Percentiles rank a stretch among this genome's conserved stretches.
Evolutionary conservation across 31 red algal species (phyloP).

Genomic region (Asparagopsis taxiformis): DNA sequence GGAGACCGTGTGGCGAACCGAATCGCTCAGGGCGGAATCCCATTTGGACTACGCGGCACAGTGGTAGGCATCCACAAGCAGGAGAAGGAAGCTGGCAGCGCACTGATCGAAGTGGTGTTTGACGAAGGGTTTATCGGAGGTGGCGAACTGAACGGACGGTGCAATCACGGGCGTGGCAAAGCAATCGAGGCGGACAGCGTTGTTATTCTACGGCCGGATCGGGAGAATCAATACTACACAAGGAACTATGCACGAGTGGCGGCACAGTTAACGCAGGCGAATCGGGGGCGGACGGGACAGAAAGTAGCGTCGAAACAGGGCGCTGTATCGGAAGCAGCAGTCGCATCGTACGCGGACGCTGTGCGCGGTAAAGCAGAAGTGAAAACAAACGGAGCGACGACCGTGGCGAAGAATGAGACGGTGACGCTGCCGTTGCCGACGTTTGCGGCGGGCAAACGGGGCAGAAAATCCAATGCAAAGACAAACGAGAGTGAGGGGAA

Average conservation of each 20-base stretch:
- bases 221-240: slow-evolving; percentile 51
- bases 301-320: background rate
- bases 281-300: background rate
- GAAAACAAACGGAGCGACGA: no score
- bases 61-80: slow-evolving; percentile 81
- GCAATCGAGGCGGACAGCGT: slow-evolving; percentile 53
- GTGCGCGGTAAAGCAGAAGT: background rate
- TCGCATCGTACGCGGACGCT: slow-evolving; percentile 16
- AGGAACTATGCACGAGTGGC: slow-evolving; percentile 44
- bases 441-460: no score
- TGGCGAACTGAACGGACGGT: slow-evolving; percentile 68
- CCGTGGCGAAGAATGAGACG: no score
- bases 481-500: no score
- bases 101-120: slow-evolving; percentile 91
- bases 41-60: slow-evolving; percentile 81
- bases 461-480: no score
- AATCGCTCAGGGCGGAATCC: slow-evolving; percentile 55
- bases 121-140: slow-evolving; percentile 92
- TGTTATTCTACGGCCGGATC: slow-evolving; percentile 55
- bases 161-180: slow-evolving; percentile 68
- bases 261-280: background rate
- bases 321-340: slow-evolving; percentile 6
- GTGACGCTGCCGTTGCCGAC: no score
- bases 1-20: slow-evolving; percentile 91
- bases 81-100: background rate